phyloP scores from a whole-genome alignment of 768 basidiomycete genomes.

The Daedaleopsis sinensis region DNA sequence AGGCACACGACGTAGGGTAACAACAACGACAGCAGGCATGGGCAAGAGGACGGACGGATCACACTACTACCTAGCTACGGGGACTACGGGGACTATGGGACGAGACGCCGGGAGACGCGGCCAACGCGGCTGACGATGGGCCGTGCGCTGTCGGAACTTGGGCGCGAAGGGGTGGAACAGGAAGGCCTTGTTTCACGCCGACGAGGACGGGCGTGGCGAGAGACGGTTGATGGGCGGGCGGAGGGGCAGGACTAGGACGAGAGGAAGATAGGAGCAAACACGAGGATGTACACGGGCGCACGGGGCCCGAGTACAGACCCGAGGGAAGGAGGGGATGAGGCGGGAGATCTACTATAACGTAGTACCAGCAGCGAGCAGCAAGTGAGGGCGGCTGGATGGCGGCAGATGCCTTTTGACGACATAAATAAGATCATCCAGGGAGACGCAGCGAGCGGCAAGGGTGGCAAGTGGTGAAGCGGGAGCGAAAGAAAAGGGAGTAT shows the following conservation, averaged over 20 bases:
- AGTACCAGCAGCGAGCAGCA: background rate
- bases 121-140: background rate
- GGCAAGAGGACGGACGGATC: background rate
- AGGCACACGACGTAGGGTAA: background rate
- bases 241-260: background rate
- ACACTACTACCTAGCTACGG: background rate
- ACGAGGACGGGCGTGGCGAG: too few relatives aligned
- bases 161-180: too few relatives aligned
- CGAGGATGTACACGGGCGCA: background rate
- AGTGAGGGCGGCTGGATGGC: background rate
- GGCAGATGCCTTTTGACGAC: constrained; percentile 12
- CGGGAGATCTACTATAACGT: background rate
- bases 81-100: too few relatives aligned
- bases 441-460: background rate
- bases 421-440: constrained; percentile 19
- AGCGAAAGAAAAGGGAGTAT: background rate
- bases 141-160: background rate
- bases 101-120: background rate
- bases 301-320: background rate
- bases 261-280: background rate
- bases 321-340: background rate
- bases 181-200: background rate
- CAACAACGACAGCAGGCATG: background rate
- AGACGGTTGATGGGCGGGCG: too few relatives aligned
- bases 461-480: background rate